Conservation (phyloP, 2,329 filamentous ascomycete genomes). For the Aspergillus pseudotamarii region DNA sequence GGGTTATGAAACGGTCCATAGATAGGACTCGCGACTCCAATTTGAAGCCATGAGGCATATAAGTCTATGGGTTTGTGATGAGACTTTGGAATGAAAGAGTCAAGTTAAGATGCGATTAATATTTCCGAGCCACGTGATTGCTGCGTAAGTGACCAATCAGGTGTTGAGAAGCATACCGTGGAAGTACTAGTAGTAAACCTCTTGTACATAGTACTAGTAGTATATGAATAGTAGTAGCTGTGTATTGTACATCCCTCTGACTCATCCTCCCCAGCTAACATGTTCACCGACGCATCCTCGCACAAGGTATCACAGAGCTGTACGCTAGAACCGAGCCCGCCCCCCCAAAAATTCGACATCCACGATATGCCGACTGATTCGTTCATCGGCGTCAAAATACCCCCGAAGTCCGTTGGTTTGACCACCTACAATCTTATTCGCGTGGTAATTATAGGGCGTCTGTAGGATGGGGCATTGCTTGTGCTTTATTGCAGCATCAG, state of each 20-base stretch:
- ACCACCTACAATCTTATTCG: background rate
- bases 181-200: no score
- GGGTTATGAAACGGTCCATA: conserved; percentile 47
- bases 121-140: conserved; percentile 28
- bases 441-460: no score
- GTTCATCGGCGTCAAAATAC: background rate
- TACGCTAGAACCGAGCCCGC: background rate
- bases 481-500: no score
- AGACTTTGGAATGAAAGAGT: background rate
- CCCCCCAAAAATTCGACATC: background rate
- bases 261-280: no score
- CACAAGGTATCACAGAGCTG: background rate
- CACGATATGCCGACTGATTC: background rate
- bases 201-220: no score
- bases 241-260: no score
- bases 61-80: background rate
- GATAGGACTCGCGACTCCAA: conserved; percentile 23
- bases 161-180: background rate
- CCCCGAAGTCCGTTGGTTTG: background rate
- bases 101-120: background rate
- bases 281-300: background rate
- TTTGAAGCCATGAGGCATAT: conserved; percentile 22
- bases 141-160: conserved; percentile 33
- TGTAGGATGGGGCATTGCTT: no score
- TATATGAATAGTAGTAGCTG: no score